A percentile compares a stretch with the other conserved stretches of the same genome.
These are phyloP conservation scores for Astrephomene gubernaculifera DNA, from an alignment of 139 green algal genomes.

Conservation along the genomic window DNA sequence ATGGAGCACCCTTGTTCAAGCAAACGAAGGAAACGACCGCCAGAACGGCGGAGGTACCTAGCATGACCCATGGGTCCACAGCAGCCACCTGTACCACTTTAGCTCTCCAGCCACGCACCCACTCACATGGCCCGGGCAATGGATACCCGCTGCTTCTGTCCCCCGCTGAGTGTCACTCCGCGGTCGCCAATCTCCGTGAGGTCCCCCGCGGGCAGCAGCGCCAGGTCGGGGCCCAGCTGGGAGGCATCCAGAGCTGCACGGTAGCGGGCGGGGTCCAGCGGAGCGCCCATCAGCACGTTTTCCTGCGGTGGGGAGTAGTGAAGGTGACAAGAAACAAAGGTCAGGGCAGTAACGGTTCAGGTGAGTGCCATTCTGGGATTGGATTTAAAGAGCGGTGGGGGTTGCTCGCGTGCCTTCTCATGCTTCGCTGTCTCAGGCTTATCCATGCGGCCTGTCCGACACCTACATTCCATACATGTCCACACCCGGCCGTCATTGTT, in stretches of 20 bases:
- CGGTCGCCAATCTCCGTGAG: constrained; percentile 83
- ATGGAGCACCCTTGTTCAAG: too few relatives aligned
- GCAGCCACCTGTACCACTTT: too few relatives aligned
- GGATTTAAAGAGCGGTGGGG: background rate
- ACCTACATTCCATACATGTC: background rate
- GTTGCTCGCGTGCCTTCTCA: background rate
- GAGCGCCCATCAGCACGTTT: constrained; percentile 69
- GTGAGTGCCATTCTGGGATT: background rate
- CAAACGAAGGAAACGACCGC: too few relatives aligned
- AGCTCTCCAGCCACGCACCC: too few relatives aligned
- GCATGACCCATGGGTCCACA: too few relatives aligned
- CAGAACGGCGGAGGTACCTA: too few relatives aligned
- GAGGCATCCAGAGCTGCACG: background rate
- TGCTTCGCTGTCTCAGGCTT: too few relatives aligned
- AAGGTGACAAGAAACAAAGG: too few relatives aligned
- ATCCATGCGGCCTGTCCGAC: background rate
- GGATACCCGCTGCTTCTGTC: constrained; percentile 66
- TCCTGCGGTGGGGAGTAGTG: constrained; percentile 39
- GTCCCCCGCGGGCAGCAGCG: constrained; percentile 74
- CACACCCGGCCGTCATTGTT: background rate
- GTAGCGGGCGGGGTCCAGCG: constrained; percentile 38
- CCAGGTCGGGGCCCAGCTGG: constrained; percentile 68
- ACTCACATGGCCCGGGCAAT: constrained; percentile 55
- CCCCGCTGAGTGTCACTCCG: constrained; percentile 69
- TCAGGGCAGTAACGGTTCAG: too few relatives aligned